Evolutionary conservation across 257 asterid genomes (phyloP), one percentile per base, ranked within the genome.

Genomic region (Nicotiana obtusifolia): DNA sequence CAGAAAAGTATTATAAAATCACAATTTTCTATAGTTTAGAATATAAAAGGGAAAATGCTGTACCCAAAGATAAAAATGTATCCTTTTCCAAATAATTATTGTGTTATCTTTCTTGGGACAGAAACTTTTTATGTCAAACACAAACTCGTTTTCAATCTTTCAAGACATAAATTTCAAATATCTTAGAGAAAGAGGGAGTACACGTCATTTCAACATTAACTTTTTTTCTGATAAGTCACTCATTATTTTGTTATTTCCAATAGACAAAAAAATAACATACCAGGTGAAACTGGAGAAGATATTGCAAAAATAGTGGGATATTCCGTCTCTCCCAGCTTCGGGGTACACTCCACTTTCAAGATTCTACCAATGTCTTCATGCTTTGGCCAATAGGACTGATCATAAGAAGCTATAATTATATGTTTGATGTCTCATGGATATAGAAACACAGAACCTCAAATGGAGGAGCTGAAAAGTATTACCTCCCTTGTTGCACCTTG

Each of bases 281-380:
- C 99, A 68, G 92, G 93, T 81, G 97, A 88, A 87, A 96, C 97
- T 52, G 92, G 94, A 20, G 94, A 89, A 78, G 99, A 93, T 88
- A 94, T 91, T 60, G 99, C 97, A 22, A 91, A 96, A 83, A 94
- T 86, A 33, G 91, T 76, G 24, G 97, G 91, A 86, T 89, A 90
- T 82, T 84, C 92, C 64, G 81, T 86, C 83, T 92, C 98, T 83
- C 90, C 97, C 83, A 92, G 87, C 64, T 89, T 73, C 7, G 97
- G 94, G 52, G 90, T 91, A 81, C 99, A 94, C 91, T 94, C 98
- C 80, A 94, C 97, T 88, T 93, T 96, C 90, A 96, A 86, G 83
- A 90, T 83, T 87, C 92, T 90, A 80, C 93, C 89, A 79, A 94
- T 82, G 84, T 94, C 97, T 56, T 88, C 93, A 76, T 67, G 91